A percentile compares a stretch with the other conserved stretches of the same genome.
phyloP scores from a whole-genome alignment of 2,329 filamentous ascomycete species.

The Aspergillus sojae region DNA sequence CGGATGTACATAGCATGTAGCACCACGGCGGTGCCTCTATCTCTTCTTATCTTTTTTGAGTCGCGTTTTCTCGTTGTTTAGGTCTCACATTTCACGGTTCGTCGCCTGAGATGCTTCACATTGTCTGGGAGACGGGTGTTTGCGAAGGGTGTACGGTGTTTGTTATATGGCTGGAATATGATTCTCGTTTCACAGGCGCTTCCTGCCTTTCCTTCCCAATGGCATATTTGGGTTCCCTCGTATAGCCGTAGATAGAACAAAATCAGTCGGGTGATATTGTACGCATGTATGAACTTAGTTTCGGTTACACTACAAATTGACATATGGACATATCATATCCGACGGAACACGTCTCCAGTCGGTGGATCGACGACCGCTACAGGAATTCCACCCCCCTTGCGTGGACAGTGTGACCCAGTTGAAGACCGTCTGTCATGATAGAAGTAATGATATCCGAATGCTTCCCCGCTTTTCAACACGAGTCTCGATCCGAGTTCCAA shows the following conservation, averaged over 20 bases:
- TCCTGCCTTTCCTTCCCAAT: not conserved
- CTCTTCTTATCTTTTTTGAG: slow-evolving; percentile 21
- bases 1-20: slow-evolving; percentile 41
- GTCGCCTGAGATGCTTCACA: slow-evolving; percentile 21
- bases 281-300: not conserved
- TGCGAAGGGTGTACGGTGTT: slow-evolving; percentile 38
- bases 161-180: slow-evolving; percentile 30
- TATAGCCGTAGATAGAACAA: not conserved
- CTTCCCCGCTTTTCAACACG: not conserved
- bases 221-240: not conserved
- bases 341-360: not conserved
- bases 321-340: not conserved
- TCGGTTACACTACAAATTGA: not conserved
- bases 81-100: slow-evolving; percentile 25
- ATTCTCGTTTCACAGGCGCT: slow-evolving; percentile 22
- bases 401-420: not conserved
- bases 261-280: not conserved
- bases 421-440: not conserved
- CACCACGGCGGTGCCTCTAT: slow-evolving; percentile 16
- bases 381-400: not conserved
- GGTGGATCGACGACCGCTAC: not conserved
- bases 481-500: not conserved
- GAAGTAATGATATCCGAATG: not conserved
- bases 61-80: slow-evolving; percentile 26
- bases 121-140: slow-evolving; percentile 31